phyloP scores from a whole-genome alignment of 768 basidiomycete genomes.

The Kwoniella botswanensis region DNA sequence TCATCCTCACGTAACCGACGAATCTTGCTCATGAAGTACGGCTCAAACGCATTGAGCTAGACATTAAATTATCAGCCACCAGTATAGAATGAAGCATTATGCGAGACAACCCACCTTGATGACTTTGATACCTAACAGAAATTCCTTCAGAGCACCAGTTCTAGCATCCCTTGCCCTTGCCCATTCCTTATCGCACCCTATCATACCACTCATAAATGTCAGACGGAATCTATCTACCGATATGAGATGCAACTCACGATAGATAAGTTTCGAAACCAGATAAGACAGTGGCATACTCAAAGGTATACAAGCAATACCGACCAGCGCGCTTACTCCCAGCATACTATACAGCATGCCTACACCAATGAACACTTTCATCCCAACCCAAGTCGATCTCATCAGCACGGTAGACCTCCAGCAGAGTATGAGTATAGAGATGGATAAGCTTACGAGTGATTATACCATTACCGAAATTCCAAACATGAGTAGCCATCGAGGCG shows the following conservation, averaged over 20 bases:
- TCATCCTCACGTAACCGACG: constrained; percentile 37
- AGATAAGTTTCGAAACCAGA: constrained; percentile 31
- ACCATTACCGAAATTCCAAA: constrained; percentile 40
- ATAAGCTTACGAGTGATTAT: constrained; percentile 29
- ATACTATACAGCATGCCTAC: constrained; percentile 40
- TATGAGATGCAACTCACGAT: constrained; percentile 21
- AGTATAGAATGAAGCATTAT: background rate
- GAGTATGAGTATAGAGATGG: background rate
- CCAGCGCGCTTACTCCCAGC: constrained; percentile 50
- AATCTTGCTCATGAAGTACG: constrained; percentile 39
- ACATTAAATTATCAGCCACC: background rate
- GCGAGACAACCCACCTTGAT: constrained; percentile 43
- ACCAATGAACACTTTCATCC: constrained; percentile 39
- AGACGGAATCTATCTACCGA: constrained; percentile 1
- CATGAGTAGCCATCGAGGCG: constrained; percentile 37
- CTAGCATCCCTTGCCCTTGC: constrained; percentile 43
- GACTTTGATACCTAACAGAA: constrained; percentile 49
- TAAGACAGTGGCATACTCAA: constrained; percentile 35
- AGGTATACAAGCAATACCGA: constrained; percentile 48
- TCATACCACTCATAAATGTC: background rate
- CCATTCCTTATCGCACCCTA: constrained; percentile 49
- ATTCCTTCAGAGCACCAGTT: constrained; percentile 48
- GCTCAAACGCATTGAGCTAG: constrained; percentile 52
- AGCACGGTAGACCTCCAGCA: background rate
- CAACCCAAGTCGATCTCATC: background rate